Conservation (phyloP, 768 basidiomycete species). For the Amanita thiersii region DNA sequence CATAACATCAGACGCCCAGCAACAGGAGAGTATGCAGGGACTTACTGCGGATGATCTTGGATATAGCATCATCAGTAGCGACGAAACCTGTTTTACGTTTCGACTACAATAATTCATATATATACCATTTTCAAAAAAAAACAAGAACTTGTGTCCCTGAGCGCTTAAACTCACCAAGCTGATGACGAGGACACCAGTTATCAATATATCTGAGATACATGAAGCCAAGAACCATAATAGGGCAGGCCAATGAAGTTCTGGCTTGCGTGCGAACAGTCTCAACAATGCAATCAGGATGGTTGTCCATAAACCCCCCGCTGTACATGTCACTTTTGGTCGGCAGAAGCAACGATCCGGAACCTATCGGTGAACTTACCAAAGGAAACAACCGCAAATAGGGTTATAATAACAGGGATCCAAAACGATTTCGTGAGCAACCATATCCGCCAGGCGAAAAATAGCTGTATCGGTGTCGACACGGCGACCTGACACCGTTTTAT, state of each 20-base stretch:
- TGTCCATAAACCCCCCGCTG: constrained; percentile 38
- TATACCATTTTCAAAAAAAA: no score
- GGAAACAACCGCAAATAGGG: constrained; percentile 26
- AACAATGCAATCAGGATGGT: constrained; percentile 24
- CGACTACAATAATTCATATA: constrained; percentile 15
- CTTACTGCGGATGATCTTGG: constrained; percentile 25
- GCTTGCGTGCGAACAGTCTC: constrained; percentile 29
- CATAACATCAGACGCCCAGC: no score
- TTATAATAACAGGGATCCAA: constrained; percentile 24
- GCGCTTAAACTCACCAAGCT: constrained; percentile 24
- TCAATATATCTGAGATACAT: constrained; percentile 31
- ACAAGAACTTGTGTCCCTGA: not conserved
- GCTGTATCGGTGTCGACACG: constrained; percentile 38
- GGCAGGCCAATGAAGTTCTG: constrained; percentile 34
- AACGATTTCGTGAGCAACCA: constrained; percentile 29
- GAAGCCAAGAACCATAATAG: constrained; percentile 37
- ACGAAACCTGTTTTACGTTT: constrained; percentile 32
- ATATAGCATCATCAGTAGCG: constrained; percentile 33
- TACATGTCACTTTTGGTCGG: not conserved
- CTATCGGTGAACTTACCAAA: constrained; percentile 18
- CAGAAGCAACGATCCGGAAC: not conserved
- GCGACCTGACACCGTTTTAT: constrained; percentile 22
- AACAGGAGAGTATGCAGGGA: not conserved
- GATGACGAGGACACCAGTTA: constrained; percentile 29
- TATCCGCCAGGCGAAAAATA: constrained; percentile 39